Evolutionary conservation across 495 filamentous ascomycete species (phyloP).

Genomic region (Aspergillus bertholletiae): DNA sequence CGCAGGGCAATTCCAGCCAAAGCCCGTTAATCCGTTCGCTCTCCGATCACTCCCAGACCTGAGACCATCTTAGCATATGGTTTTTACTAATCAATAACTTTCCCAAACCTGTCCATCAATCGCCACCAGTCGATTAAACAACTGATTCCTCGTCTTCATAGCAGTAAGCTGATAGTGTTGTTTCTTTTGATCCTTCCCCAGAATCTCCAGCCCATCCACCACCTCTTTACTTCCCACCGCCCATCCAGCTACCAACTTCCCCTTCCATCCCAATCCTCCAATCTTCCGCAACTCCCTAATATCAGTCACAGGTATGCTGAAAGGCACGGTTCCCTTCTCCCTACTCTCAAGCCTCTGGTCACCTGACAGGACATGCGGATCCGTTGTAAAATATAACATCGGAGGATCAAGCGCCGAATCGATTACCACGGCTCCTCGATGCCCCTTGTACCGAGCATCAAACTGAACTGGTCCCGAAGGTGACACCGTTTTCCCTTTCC

Average conservation of each 20-base stretch:
- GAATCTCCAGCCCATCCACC: constrained; percentile 72
- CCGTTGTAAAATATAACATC: constrained; percentile 45
- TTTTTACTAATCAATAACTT: constrained; percentile 52
- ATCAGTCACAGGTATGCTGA: constrained; percentile 53
- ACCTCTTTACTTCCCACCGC: constrained; percentile 67
- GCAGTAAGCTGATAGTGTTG: constrained; percentile 64
- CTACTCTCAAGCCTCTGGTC: constrained; percentile 40
- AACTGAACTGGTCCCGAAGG: constrained; percentile 71
- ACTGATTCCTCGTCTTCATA: constrained; percentile 68
- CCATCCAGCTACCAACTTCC: constrained; percentile 82
- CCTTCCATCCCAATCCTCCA: constrained; percentile 86
- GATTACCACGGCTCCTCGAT: constrained; percentile 70
- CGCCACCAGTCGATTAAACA: constrained; percentile 81
- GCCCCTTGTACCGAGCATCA: constrained; percentile 64
- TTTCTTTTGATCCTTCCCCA: constrained; percentile 46
- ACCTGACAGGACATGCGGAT: constrained; percentile 29
- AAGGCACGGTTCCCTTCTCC: constrained; percentile 34
- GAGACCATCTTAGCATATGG: constrained; percentile 12
- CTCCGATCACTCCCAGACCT: constrained; percentile 14
- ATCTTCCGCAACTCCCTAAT: constrained; percentile 74
- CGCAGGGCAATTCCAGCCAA: background rate
- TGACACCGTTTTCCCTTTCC: constrained; percentile 31
- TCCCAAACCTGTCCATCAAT: constrained; percentile 90
- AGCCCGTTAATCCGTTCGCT: background rate
- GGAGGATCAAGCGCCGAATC: constrained; percentile 50